A percentile compares a stretch with the other conserved stretches of the same genome.
Evolutionary conservation across 2,329 filamentous ascomycete genomes (phyloP).

Genomic region (Aspergillus clavatus): DNA sequence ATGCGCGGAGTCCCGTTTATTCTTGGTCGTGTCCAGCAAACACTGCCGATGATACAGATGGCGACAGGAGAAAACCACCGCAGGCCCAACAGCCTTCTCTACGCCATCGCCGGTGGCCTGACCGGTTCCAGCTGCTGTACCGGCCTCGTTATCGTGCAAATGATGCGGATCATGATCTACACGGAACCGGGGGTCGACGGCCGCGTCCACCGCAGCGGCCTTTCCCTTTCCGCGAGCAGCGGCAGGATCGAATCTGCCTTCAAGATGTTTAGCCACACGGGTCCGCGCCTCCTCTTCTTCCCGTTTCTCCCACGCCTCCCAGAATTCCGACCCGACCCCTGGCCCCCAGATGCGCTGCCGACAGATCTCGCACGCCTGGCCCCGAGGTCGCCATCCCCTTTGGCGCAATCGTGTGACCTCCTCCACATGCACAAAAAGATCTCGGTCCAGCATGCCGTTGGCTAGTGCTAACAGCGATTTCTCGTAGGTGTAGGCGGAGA

Average conservation of each 20-base stretch:
- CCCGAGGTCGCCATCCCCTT: constrained; percentile 81
- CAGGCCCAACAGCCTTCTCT: constrained; percentile 19
- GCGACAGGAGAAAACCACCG: constrained; percentile 46
- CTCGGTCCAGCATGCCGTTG: constrained; percentile 80
- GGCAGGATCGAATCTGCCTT: constrained; percentile 25
- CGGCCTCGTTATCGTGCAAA: constrained; percentile 2
- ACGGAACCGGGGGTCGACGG: constrained; percentile 15
- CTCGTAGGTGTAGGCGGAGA: constrained; percentile 93
- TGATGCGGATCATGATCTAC: constrained; percentile 5
- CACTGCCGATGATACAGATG: constrained; percentile 47
- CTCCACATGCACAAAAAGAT: constrained; percentile 77
- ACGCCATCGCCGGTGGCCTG: constrained; percentile 4
- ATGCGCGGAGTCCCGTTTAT: constrained; percentile 14
- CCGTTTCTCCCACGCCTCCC: constrained; percentile 73
- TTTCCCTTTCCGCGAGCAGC: constrained; percentile 37
- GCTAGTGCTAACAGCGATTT: constrained; percentile 81
- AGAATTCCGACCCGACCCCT: constrained; percentile 70
- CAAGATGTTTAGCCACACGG: constrained; percentile 26
- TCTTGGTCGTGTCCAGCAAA: constrained; percentile 28
- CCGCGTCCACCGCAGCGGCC: constrained; percentile 24
- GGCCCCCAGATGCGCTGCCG: constrained; percentile 82
- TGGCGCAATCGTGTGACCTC: constrained; percentile 70
- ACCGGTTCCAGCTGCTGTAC: neutral
- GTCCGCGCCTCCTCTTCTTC: constrained; percentile 32
- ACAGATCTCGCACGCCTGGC: constrained; percentile 84